A percentile compares a stretch with the other conserved stretches of the same genome.
phyloP scores from a whole-genome alignment of 1,139 yeast species.

The Saccharomyces hybrid region DNA sequence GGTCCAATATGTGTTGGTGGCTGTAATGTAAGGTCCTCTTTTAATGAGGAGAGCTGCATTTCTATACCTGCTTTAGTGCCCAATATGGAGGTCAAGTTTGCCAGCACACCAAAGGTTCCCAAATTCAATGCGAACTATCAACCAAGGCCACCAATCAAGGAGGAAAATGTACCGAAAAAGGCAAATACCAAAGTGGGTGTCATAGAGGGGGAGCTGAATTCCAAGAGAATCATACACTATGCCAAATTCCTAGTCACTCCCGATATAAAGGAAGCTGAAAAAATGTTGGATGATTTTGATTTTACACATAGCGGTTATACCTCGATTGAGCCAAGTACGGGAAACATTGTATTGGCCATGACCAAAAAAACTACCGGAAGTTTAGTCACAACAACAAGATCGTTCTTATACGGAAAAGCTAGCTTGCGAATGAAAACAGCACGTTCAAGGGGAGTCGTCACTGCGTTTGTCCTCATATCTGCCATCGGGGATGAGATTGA shows the following conservation, averaged over 20 bases:
- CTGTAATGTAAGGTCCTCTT: slow-evolving; percentile 65
- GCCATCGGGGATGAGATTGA: slow-evolving; percentile 90
- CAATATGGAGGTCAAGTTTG: slow-evolving; percentile 27
- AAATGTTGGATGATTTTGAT: slow-evolving; percentile 21
- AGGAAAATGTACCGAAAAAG: not conserved
- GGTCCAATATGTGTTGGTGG: slow-evolving; percentile 79
- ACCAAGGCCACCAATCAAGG: not conserved
- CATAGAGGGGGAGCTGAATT: slow-evolving; percentile 8
- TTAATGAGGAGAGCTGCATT: slow-evolving; percentile 55
- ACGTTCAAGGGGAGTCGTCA: slow-evolving; percentile 56
- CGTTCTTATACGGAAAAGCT: slow-evolving; percentile 27
- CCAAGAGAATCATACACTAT: slow-evolving; percentile 21
- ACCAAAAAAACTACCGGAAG: slow-evolving; percentile 29
- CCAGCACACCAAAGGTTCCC: slow-evolving; percentile 5
- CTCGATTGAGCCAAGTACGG: slow-evolving; percentile 10
- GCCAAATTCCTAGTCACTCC: slow-evolving; percentile 22
- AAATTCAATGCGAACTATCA: not conserved
- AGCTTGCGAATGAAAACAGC: slow-evolving; percentile 27
- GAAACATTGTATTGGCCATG: slow-evolving; percentile 24
- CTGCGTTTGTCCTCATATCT: slow-evolving; percentile 77
- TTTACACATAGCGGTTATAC: slow-evolving; percentile 29
- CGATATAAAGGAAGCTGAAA: slow-evolving; percentile 12
- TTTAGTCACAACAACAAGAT: slow-evolving; percentile 24
- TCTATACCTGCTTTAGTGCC: slow-evolving; percentile 36
- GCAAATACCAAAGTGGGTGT: slow-evolving; percentile 1